Evolutionary conservation across 352 stramenopile species (phyloP).

Genomic region (Pythium sukuiense): DNA sequence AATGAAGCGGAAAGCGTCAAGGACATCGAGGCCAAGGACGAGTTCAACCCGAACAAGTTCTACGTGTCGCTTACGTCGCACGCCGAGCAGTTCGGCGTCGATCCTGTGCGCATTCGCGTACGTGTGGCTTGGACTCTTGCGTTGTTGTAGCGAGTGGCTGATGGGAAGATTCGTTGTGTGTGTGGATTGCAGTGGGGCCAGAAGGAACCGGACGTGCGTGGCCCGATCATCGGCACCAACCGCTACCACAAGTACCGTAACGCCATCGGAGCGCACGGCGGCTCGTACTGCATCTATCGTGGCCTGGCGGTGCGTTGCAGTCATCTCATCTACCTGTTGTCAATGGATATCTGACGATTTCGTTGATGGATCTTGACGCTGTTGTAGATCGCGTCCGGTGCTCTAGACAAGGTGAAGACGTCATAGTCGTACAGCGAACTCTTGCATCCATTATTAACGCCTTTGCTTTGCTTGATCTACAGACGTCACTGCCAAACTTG

Average conservation of each 20-base stretch:
- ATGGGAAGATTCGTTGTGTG: neutral
- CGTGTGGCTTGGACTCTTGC: conserved; percentile 4
- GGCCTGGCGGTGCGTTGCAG: conserved; percentile 87
- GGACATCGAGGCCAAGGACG: conserved; percentile 79
- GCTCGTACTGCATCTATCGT: conserved; percentile 99
- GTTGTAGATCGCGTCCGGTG: conserved; percentile 57
- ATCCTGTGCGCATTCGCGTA: conserved; percentile 85
- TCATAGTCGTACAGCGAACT: neutral
- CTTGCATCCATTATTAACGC: neutral
- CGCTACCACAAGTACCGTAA: conserved; percentile 96
- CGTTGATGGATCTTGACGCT: neutral
- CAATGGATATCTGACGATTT: conserved; percentile 4
- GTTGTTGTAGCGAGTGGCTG: neutral
- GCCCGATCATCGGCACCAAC: conserved; percentile 95
- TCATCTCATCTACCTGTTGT: neutral
- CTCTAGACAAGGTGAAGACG: conserved; percentile 51
- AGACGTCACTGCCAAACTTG: conserved; percentile 70
- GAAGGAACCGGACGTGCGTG: conserved; percentile 88
- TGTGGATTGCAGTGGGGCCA: conserved; percentile 86
- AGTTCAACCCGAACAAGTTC: conserved; percentile 86
- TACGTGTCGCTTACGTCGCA: conserved; percentile 89
- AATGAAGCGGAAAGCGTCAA: conserved; percentile 73
- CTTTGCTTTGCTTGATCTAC: neutral
- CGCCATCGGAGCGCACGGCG: conserved; percentile 97
- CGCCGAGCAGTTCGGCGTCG: conserved; percentile 84